Base-by-base conservation (phyloP, 192 early-diverging fungal species). In the Backusella liffmaniae region DNA sequence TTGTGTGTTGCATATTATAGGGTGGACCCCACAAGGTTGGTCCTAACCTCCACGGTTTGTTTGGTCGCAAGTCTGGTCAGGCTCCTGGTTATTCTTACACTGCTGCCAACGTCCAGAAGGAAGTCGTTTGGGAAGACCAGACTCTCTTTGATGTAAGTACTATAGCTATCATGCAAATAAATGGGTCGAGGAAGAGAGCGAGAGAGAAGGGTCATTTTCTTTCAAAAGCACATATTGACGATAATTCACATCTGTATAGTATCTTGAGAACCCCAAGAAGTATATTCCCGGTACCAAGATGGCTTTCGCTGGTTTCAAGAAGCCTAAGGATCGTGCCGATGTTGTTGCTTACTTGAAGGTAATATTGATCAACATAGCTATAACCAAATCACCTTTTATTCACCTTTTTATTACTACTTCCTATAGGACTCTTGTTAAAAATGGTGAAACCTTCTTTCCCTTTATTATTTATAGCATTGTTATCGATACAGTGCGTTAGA, bases 211-310 rank as follows among this genome's bases (percentile, higher is more conserved):
- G 39, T 7, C 32, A 32, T 32, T 32, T 32, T 32, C 32, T 10
- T 44, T 16, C 13, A 44, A 44, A 44, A 44, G 4, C 12, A 44
- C 18, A 15, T 4, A 13, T 3, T 44, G 13, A 44, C 42, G 13
- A 15, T 13, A 44, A 44, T 44, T 13, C 42, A 12, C 37, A 39
- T 39, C 37, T 10, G 5, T n/a, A 23, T 56, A 56, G 21, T 98
- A 99, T 90, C 91, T 95, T 46, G 95, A 97, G 92, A 98, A 99
- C 92, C 97, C 97, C 77, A 99, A 98, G 90, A 99, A 97, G 94
- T 95, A 92, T 83, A 94, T 95, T 75, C 92, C 91, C 34, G 92
- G 93, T 66, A 99, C 97, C 78, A 97, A 96, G 93, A 99, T 99
- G 97, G 96, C 96, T 70, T 99, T 99, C 84, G 94, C 94, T 74